These are phyloP conservation scores for Ophiostoma sp. DNA, from an alignment of 2,329 filamentous ascomycete genomes.

Conservation along the genomic window DNA sequence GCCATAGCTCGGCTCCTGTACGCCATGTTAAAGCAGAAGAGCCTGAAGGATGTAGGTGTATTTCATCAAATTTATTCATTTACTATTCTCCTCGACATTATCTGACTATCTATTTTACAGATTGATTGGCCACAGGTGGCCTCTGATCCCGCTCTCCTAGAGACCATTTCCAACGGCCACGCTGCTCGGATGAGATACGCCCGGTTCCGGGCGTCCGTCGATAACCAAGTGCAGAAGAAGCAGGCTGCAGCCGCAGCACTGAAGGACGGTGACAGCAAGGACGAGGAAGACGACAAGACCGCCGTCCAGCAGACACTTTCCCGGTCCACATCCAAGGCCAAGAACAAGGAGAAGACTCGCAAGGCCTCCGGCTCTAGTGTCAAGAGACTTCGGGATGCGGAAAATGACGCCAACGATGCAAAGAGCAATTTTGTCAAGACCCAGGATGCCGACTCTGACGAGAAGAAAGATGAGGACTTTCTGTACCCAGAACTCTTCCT, in stretches of 20 bases:
- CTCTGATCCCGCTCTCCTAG: slow-evolving; percentile 52
- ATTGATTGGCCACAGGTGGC: slow-evolving; percentile 62
- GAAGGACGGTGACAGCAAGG: neutral
- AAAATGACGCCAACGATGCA: neutral
- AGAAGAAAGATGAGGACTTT: neutral
- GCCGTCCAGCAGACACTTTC: neutral
- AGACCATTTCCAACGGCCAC: slow-evolving; percentile 60
- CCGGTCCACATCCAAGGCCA: slow-evolving; percentile 21
- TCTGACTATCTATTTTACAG: slow-evolving; percentile 37
- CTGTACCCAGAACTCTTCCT: neutral
- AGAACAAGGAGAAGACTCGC: slow-evolving; percentile 47
- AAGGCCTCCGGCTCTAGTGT: slow-evolving; percentile 33
- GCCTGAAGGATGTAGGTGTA: slow-evolving; percentile 57
- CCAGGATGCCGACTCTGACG: neutral
- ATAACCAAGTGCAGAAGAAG: slow-evolving; percentile 13
- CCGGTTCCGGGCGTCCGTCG: slow-evolving; percentile 51
- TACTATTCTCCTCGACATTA: neutral
- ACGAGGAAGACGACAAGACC: neutral
- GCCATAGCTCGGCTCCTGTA: slow-evolving; percentile 60
- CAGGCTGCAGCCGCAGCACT: neutral
- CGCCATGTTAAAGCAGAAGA: slow-evolving; percentile 61
- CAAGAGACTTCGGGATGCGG: neutral
- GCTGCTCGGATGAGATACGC: slow-evolving; percentile 62
- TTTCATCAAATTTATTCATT: neutral
- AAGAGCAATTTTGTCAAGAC: neutral